Base-by-base conservation (phyloP, 768 basidiomycete species). In the Paxillus involutus region DNA sequence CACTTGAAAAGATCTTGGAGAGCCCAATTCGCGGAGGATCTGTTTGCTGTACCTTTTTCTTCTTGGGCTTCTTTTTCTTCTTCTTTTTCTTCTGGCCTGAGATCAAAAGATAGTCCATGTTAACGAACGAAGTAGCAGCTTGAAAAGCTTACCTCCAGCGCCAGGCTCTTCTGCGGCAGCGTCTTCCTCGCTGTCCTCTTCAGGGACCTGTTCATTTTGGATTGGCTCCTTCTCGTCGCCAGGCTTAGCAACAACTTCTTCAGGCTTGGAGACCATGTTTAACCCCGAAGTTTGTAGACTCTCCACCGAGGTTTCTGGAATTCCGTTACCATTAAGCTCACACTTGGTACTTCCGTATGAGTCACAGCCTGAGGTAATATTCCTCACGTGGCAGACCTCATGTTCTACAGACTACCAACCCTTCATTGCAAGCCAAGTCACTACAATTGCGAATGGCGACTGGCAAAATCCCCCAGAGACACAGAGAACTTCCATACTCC, bases 21-120 rank as follows among this genome's bases (percentile, higher is more conserved):
- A 99, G 71, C 9, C 91, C 93, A 19, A 96, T 76, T 26, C 91
- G 82, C 32, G 97, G 97, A 17, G 97, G 97, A 35, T 96, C 94
- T n/a, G 82, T 83, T 74, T 98, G 95, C 63, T 83, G 81, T 10
- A 68, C 56, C 73, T 83, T 88, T 74, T 90, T 94, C 77, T 88
- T 86, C 74, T 94, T 94, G 54, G 89, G 75, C 70, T 93, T 95
- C 73, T 92, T 96, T 74, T 94, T 93, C 69, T 95, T 98, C 77
- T 96, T 96, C 73, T 93, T 94, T 69, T 85, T 89, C 68, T 89
- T 89, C 49, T 85, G 84, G 19, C 79, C 56, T 52, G 12, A 4
- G 47, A 49, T 48, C 19, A 14, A 16, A 17, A 24, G 12, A 17
- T 32, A 37, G 3, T 35, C 6, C 8, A 30, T 10, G 12, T 44